Percentiles rank a stretch among this genome's conserved stretches.
Evolutionary conservation across 345 rosid genomes (phyloP).

Genomic region (Brassica incana): DNA sequence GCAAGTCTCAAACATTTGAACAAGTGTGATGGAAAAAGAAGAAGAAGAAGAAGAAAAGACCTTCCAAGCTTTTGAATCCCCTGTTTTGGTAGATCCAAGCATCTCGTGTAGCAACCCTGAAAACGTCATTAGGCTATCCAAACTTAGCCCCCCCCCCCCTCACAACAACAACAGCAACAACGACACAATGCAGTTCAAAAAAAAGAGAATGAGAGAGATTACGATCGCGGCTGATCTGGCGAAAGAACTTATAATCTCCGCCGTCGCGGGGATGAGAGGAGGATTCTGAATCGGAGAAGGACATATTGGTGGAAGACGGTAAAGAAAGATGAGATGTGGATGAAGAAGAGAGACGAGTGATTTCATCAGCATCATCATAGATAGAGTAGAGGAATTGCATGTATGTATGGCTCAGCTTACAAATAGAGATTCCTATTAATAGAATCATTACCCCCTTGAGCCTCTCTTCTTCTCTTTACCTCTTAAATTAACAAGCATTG

Average conservation of each 20-base stretch:
- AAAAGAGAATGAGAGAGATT: constrained; percentile 18
- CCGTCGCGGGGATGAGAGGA: constrained; percentile 46
- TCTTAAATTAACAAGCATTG: neutral
- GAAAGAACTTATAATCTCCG: constrained; percentile 67
- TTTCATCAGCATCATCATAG: constrained; percentile 12
- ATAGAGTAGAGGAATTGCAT: neutral
- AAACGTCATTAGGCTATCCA: neutral
- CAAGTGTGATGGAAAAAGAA: neutral
- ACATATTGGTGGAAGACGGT: constrained; percentile 41
- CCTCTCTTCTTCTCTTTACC: neutral
- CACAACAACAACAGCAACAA: neutral
- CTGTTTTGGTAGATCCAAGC: constrained; percentile 75
- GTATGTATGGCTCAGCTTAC: constrained; percentile 28
- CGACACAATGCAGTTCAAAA: neutral
- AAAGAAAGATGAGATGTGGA: neutral
- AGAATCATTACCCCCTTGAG: neutral
- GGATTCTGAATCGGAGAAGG: constrained; percentile 71
- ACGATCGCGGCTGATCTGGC: constrained; percentile 80
- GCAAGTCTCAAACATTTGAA: neutral
- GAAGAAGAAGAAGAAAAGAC: constrained; percentile 30
- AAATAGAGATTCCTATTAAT: constrained; percentile 19
- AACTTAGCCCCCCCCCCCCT: neutral
- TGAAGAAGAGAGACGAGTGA: constrained; percentile 17
- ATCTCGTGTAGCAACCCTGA: constrained; percentile 80
- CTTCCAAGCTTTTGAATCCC: constrained; percentile 85